Conservation (phyloP, 2,329 filamentous ascomycete species). For the Seiridium unicorne region DNA sequence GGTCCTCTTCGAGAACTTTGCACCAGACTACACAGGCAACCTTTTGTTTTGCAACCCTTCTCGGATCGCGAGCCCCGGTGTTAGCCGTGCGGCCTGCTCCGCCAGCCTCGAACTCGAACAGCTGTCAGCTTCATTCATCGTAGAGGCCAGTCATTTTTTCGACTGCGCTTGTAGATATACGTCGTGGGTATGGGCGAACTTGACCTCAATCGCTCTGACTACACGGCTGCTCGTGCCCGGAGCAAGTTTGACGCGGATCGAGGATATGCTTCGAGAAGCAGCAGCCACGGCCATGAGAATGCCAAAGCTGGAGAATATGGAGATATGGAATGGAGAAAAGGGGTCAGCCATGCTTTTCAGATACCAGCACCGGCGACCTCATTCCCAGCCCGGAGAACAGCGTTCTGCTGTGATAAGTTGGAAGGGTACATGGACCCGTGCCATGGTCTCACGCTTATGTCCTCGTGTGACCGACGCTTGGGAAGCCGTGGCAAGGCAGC, state of each 20-base stretch:
- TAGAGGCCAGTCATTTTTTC: constrained; percentile 30
- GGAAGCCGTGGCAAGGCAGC: constrained; percentile 22
- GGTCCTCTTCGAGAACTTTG: constrained; percentile 30
- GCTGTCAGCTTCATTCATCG: constrained; percentile 27
- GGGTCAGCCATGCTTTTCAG: constrained; percentile 28
- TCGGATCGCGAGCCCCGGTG: constrained; percentile 15
- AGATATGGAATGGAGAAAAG: constrained; percentile 32
- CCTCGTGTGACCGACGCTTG: constrained; percentile 22
- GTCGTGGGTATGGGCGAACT: constrained; percentile 26
- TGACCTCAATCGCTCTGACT: constrained; percentile 29
- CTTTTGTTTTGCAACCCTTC: constrained; percentile 16
- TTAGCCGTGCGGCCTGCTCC: constrained; percentile 20
- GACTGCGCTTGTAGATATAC: constrained; percentile 10
- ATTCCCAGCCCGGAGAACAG: not conserved
- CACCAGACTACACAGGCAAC: constrained; percentile 24
- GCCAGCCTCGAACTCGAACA: constrained; percentile 26
- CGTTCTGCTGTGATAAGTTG: constrained; percentile 21
- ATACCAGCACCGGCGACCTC: constrained; percentile 16
- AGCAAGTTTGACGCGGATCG: constrained; percentile 16
- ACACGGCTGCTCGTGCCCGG: constrained; percentile 23
- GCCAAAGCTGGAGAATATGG: constrained; percentile 30
- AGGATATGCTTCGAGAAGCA: constrained; percentile 22
- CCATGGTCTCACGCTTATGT: constrained; percentile 19
- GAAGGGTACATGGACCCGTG: constrained; percentile 22
- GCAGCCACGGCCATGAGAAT: constrained; percentile 25